phyloP scores from a whole-genome alignment of 1,139 yeast genomes.

The Pichia inconspicua region DNA sequence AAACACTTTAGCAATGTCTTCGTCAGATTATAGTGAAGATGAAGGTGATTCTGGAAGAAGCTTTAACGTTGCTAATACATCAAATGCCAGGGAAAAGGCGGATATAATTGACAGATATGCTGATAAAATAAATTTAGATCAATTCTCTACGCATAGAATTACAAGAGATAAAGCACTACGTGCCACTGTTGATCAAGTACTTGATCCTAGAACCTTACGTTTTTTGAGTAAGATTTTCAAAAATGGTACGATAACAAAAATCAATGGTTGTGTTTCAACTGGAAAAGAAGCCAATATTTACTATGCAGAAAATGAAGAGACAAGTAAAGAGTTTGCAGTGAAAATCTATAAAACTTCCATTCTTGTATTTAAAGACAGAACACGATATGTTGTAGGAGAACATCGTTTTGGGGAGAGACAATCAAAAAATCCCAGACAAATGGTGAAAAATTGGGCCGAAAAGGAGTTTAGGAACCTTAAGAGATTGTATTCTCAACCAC shows the following conservation, averaged over 20 bases:
- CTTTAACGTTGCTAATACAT: slow-evolving; percentile 1
- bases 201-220: slow-evolving; percentile 87
- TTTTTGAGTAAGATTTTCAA: slow-evolving; percentile 76
- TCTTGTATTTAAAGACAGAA: slow-evolving; percentile 90
- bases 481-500: slow-evolving; percentile 57
- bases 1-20: slow-evolving; percentile 1
- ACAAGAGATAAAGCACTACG: slow-evolving; percentile 81
- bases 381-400: slow-evolving; percentile 94
- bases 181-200: slow-evolving; percentile 93
- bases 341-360: slow-evolving; percentile 95
- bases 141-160: slow-evolving; percentile 42
- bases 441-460: slow-evolving; percentile 98
- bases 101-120: slow-evolving; percentile 56
- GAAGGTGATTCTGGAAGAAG: slow-evolving; percentile 4
- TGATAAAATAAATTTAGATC: slow-evolving; percentile 57
- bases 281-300: slow-evolving; percentile 99
- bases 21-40: slow-evolving; percentile 11
- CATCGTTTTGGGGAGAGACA: slow-evolving; percentile 78
- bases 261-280: slow-evolving; percentile 91
- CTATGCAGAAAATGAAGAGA: slow-evolving; percentile 74
- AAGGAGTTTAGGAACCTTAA: slow-evolving; percentile 91
- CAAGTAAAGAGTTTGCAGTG: slow-evolving; percentile 64
- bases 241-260: slow-evolving; percentile 72
- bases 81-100: slow-evolving; percentile 37
- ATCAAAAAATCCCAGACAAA: slow-evolving; percentile 89